Evolutionary conservation across 331 rosid species (phyloP), one percentile per base, ranked within the genome.

Genomic region (Pyrus hybrid): DNA sequence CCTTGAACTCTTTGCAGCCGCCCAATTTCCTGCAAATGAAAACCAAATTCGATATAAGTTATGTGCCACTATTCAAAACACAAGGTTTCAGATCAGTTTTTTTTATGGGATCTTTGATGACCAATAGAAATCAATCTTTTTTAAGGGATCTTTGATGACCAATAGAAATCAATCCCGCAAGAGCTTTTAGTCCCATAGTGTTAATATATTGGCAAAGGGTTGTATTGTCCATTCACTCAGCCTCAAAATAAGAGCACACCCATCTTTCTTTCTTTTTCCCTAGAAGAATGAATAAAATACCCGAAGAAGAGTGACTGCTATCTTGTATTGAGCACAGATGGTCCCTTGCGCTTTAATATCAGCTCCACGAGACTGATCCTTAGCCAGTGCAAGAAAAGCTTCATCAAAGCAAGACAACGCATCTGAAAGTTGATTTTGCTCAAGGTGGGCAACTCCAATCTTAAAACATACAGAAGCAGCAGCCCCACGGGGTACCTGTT

Each of bases 331-430:
- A 67, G 99, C 99, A 85, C 93, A 90, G 67, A 92, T 95, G 85
- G 99, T 92, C 62, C 97, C 97, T 80, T 95, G 99, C 30, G 99
- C 91, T 83, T 95, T 95, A 73, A 95, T 92, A 86, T 95, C 97
- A 86, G 88, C 91, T 80, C 97, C 99, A 54, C 97, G 92, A 80
- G 99, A 95, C 74, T 87, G 84, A 75, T 95, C 99, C 86, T 90
- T 95, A 41, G 99, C 99, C 70, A 92, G 83, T 58, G 99, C 92
- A 67, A 92, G 91, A 80, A 95, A 95, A 83, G 97, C 87, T 87
- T 95, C 99, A 82, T 95, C 86, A 76, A 92, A 92, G 90, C 99
- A 95, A 61, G 93, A 90, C 79, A 92, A 87, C 5, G 99, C 97
- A 89, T 95, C 99, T 37, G 96, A 83, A 78, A 95, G 97, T 81